These are phyloP conservation scores for Phytophthora rubi DNA, from an alignment of 352 stramenopile genomes.

Conservation along the genomic window DNA sequence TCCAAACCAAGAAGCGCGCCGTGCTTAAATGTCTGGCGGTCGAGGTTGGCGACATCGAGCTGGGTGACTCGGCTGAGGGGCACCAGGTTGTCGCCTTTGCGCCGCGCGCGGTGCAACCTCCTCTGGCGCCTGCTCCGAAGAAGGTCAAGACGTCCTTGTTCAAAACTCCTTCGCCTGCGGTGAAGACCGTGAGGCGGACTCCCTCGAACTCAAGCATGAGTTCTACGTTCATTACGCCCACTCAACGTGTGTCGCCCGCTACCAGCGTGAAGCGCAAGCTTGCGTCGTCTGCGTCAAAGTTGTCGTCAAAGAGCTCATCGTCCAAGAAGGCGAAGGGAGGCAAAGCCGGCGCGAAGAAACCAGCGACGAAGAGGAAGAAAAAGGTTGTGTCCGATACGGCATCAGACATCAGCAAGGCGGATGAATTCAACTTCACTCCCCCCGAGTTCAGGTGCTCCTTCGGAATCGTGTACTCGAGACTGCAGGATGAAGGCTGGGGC, in stretches of 20 bases:
- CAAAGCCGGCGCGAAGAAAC: conserved; percentile 40
- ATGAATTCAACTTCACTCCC: conserved; percentile 52
- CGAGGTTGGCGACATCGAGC: conserved; percentile 57
- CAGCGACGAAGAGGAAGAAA: conserved; percentile 33
- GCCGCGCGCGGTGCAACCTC: conserved; percentile 25
- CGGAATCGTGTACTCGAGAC: conserved; percentile 64
- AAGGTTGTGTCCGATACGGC: conserved; percentile 12
- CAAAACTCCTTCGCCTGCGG: conserved; percentile 47
- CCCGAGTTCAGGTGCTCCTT: conserved; percentile 79
- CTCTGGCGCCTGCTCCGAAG: conserved; percentile 18
- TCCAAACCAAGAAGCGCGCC: conserved; percentile 78
- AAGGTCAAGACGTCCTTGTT: conserved; percentile 45
- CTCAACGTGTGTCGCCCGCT: conserved; percentile 26
- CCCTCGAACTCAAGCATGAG: conserved; percentile 19
- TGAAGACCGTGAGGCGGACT: conserved; percentile 42
- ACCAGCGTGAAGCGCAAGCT: conserved; percentile 39
- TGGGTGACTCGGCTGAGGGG: conserved; percentile 76
- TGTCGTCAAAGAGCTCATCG: conserved; percentile 13
- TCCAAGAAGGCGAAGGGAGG: conserved; percentile 38
- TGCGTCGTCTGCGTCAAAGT: conserved; percentile 32
- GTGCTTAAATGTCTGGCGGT: conserved; percentile 68
- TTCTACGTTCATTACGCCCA: conserved; percentile 35
- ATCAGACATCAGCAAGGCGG: conserved; percentile 21
- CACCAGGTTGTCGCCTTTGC: conserved; percentile 65
- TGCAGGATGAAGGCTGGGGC: conserved; percentile 69